Evolutionary conservation across 1,284 basidiomycete genomes (phyloP), one percentile per base, ranked within the genome.

Genomic region (Ceratobasidium sp.): DNA sequence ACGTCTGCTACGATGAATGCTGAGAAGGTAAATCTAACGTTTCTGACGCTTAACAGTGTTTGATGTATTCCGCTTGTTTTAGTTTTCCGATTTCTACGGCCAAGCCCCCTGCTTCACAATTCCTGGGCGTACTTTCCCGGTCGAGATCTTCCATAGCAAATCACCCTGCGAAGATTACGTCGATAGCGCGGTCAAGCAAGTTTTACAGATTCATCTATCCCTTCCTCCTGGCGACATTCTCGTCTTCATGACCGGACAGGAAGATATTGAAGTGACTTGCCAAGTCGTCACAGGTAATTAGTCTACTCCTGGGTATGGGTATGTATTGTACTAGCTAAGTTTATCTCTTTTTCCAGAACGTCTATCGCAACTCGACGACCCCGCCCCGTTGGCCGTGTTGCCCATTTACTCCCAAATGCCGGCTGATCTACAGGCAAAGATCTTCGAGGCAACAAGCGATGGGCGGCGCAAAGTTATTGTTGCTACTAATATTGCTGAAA

Each of bases 331-430:
- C 19, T 22, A 1, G 36, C 19, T 24, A 48, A 50, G 19, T 57
- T 72, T 27, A 69, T 62, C 48, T 76, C 44, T 45, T 87, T 74
- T 84, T 54, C 7, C 81, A 94, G 97, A 99, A 81, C 94, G 98
- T 14, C 85, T 99, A 22, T 88, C 89, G 1, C 96, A 98, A 80
- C 85, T 99, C 17, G 94, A 98, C 79, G 95, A 99, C 19, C 94
- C 96, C 7, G 86, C 93, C 0, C 90, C 92, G 0, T 84, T 99
- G 33, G 90, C 96, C 0, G 91, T 99, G 1, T 84, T 99, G 19
- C 98, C 98, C 1, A 99, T 99, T 80, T 99, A 99, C 84, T 99
- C 98, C 1, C 97, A 99, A 82, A 99, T 99, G 97, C 98, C 98
- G 1, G 97, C 98, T 1, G 98, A 99, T 84, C 84, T 99, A 44